Evolutionary conservation across 1,139 yeast genomes (phyloP).

Genomic region (Blastobotrys persicus): DNA sequence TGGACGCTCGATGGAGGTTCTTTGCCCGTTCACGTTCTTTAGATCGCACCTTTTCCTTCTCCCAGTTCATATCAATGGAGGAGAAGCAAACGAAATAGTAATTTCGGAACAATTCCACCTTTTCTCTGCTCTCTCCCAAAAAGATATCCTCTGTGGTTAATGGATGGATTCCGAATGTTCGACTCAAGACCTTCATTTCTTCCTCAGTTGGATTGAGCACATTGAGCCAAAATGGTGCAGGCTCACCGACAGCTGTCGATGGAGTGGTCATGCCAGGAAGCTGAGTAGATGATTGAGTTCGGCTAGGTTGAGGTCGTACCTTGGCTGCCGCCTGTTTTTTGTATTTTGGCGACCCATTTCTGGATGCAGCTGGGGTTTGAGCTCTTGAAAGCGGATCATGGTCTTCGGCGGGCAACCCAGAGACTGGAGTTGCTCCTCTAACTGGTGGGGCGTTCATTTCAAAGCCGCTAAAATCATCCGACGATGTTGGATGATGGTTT

Average conservation of each 20-base stretch:
- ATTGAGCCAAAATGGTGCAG: constrained; percentile 63
- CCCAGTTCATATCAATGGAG: constrained; percentile 68
- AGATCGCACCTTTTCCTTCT: constrained; percentile 27
- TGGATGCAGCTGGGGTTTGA: neutral
- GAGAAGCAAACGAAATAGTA: constrained; percentile 93
- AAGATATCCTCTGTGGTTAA: constrained; percentile 94
- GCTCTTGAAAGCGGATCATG: constrained; percentile 1
- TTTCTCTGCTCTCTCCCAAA: constrained; percentile 89
- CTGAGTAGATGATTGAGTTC: neutral
- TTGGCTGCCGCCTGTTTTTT: neutral
- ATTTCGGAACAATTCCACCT: constrained; percentile 84
- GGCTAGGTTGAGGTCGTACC: neutral
- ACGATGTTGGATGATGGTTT: neutral
- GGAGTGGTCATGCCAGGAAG: neutral
- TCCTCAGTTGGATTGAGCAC: constrained; percentile 90
- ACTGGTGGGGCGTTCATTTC: neutral
- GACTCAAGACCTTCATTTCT: constrained; percentile 87
- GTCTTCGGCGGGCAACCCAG: neutral
- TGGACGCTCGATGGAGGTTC: neutral
- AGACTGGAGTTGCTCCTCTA: neutral
- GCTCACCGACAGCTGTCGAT: neutral
- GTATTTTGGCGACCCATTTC: neutral
- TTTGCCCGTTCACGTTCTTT: constrained; percentile 11
- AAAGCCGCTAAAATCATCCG: neutral
- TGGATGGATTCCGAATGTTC: constrained; percentile 92